phyloP scores from a whole-genome alignment of 1,284 basidiomycete species.

The Hypsizygus ulmarius region DNA sequence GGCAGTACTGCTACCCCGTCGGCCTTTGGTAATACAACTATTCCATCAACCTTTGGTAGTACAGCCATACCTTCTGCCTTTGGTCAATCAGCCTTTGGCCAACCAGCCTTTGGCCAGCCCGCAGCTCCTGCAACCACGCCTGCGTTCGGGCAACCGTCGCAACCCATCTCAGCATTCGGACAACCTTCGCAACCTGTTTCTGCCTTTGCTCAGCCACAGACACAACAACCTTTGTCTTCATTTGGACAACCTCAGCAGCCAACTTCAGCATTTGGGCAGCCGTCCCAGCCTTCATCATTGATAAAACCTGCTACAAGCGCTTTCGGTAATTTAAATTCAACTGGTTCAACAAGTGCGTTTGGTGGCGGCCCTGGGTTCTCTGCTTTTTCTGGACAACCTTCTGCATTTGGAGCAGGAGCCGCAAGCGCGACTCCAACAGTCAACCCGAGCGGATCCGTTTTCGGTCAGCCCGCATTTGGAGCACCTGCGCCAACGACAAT shows the following conservation, averaged over 20 bases:
- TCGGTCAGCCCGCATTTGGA: constrained; percentile 19
- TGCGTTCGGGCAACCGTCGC: constrained; percentile 41
- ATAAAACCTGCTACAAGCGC: constrained; percentile 25
- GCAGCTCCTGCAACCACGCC: constrained; percentile 20
- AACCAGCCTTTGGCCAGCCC: constrained; percentile 28
- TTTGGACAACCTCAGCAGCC: constrained; percentile 29
- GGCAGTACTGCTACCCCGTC: constrained; percentile 2
- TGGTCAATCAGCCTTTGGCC: constrained; percentile 28
- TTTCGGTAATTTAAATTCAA: constrained; percentile 14
- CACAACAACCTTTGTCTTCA: constrained; percentile 25
- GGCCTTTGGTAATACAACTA: constrained; percentile 30
- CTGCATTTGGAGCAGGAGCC: constrained; percentile 25
- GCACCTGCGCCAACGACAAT: constrained; percentile 7
- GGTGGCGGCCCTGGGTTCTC: constrained; percentile 20
- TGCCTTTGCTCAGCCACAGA: constrained; percentile 31
- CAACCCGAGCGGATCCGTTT: constrained; percentile 16
- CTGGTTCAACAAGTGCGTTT: constrained; percentile 18
- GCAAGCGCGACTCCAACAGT: constrained; percentile 16
- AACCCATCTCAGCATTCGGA: constrained; percentile 38
- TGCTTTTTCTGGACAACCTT: constrained; percentile 24
- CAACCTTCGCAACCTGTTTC: constrained; percentile 32
- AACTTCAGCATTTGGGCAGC: constrained; percentile 21
- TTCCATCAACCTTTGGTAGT: constrained; percentile 29
- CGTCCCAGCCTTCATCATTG: constrained; percentile 18
- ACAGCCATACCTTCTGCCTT: constrained; percentile 18